Conservation (phyloP, 2,329 filamentous ascomycete species). For the Pseudogymnoascus sp. region DNA sequence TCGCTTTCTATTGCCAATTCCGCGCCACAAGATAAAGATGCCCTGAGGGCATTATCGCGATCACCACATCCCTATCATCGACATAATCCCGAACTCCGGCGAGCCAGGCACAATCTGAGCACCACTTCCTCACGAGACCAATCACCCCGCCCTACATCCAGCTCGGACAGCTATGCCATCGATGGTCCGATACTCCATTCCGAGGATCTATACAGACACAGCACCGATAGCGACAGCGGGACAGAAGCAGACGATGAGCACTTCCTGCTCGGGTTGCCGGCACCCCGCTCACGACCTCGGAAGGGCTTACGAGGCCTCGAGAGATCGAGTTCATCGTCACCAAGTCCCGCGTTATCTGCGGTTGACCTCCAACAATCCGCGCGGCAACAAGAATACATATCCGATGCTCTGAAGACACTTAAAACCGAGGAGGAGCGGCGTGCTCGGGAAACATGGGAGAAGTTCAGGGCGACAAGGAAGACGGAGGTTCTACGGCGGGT, state of each 20-base stretch:
- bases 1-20: conserved; percentile 12
- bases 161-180: conserved; percentile 17
- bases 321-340: conserved; percentile 45
- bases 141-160: conserved; percentile 21
- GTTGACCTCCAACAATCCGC: conserved; percentile 34
- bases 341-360: conserved; percentile 48
- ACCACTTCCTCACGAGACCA: conserved; percentile 17
- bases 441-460: conserved; percentile 26
- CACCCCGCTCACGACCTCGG: conserved; percentile 61
- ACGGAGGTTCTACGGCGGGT: conserved; percentile 45
- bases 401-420: conserved; percentile 5
- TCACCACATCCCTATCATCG: conserved; percentile 63
- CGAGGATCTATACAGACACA: conserved; percentile 24
- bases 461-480: conserved; percentile 33
- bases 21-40: conserved; percentile 20
- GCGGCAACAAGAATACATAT: conserved; percentile 12
- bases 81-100: conserved; percentile 47
- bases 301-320: conserved; percentile 67
- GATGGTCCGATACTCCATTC: conserved; percentile 20
- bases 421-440: conserved; percentile 14
- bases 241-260: conserved; percentile 95
- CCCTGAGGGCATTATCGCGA: conserved; percentile 32
- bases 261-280: conserved; percentile 75
- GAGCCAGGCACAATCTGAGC: conserved; percentile 37
- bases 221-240: conserved; percentile 69